Percentiles rank a stretch among this genome's conserved stretches.
Evolutionary conservation across 306 rosid species (phyloP).

Genomic region (Canavalia gladiata): DNA sequence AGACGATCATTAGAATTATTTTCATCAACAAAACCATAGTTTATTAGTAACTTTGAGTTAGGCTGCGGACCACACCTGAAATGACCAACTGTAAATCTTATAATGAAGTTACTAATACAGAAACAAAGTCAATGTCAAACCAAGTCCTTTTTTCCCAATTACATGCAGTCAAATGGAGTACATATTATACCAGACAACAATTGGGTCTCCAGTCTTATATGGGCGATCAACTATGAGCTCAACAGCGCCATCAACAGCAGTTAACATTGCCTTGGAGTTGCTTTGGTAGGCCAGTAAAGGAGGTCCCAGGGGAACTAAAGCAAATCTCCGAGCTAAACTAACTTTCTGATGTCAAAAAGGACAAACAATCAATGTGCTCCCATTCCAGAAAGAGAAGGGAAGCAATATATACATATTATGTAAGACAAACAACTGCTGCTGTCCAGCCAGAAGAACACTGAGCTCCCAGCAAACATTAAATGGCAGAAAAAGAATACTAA

Average conservation of each 20-base stretch:
- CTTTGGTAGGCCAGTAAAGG: conserved; percentile 90
- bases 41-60: conserved; percentile 85
- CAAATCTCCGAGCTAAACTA: conserved; percentile 97
- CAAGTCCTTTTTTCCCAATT: conserved; percentile 11
- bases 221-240: conserved; percentile 88
- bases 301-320: conserved; percentile 98
- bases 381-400: conserved; percentile 1
- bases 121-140: conserved; percentile 11
- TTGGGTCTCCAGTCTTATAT: conserved; percentile 87
- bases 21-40: conserved; percentile 95
- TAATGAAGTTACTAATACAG: conserved; percentile 10
- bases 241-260: conserved; percentile 82
- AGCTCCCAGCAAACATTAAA: conserved; percentile 30
- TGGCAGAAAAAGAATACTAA: conserved; percentile 25
- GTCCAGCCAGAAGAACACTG: conserved; percentile 28
- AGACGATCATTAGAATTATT: conserved; percentile 83
- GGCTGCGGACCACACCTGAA: conserved; percentile 99
- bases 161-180: conserved; percentile 39
- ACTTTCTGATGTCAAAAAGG: conserved; percentile 75
- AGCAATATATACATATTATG: background rate
- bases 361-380: conserved; percentile 34
- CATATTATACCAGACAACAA: conserved; percentile 80
- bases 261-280: conserved; percentile 89
- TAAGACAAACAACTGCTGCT: background rate
- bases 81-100: conserved; percentile 43